Conservation (phyloP, 495 filamentous ascomycete genomes). For the Pyronema domesticum region DNA sequence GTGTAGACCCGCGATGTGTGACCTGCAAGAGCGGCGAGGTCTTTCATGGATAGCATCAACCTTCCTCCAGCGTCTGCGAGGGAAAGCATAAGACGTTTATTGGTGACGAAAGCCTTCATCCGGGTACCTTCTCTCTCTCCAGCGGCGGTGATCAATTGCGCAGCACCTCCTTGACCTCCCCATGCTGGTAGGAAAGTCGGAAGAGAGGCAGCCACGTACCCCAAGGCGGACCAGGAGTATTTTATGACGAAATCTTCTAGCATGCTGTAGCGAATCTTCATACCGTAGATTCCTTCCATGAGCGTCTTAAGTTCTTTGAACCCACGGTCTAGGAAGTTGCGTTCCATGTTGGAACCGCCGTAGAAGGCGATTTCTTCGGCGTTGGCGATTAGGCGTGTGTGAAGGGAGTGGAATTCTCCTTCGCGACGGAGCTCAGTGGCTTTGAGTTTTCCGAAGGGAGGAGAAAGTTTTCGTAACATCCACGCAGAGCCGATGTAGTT, state of each 20-base stretch:
- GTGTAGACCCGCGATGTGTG: slow-evolving; percentile 92
- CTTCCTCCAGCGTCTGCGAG: slow-evolving; percentile 89
- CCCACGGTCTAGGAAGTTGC: slow-evolving; percentile 67
- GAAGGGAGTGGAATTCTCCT: slow-evolving; percentile 79
- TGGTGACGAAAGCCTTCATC: slow-evolving; percentile 99
- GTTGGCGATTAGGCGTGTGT: slow-evolving; percentile 78
- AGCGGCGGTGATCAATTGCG: slow-evolving; percentile 35
- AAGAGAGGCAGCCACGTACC: slow-evolving; percentile 79
- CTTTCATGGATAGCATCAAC: slow-evolving; percentile 99
- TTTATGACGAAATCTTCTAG: slow-evolving; percentile 96
- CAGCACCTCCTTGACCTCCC: slow-evolving; percentile 60
- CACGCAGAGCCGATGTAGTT: slow-evolving; percentile 90
- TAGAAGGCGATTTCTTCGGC: slow-evolving; percentile 99
- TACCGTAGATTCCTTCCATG: slow-evolving; percentile 93
- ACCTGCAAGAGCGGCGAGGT: slow-evolving; percentile 87
- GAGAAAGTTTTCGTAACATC: slow-evolving; percentile 68
- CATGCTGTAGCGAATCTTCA: slow-evolving; percentile 97
- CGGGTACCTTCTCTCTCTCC: slow-evolving; percentile 55
- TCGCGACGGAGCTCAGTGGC: slow-evolving; percentile 86
- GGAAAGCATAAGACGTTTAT: slow-evolving; percentile 95
- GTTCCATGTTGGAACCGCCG: slow-evolving; percentile 83
- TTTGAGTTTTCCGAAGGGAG: slow-evolving; percentile 90
- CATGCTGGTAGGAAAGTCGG: slow-evolving; percentile 91
- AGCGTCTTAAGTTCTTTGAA: slow-evolving; percentile 79
- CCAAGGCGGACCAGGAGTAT: slow-evolving; percentile 87